phyloP scores from a whole-genome alignment of 192 early-diverging fungal genomes.

The Entomortierella chlamydospora region DNA sequence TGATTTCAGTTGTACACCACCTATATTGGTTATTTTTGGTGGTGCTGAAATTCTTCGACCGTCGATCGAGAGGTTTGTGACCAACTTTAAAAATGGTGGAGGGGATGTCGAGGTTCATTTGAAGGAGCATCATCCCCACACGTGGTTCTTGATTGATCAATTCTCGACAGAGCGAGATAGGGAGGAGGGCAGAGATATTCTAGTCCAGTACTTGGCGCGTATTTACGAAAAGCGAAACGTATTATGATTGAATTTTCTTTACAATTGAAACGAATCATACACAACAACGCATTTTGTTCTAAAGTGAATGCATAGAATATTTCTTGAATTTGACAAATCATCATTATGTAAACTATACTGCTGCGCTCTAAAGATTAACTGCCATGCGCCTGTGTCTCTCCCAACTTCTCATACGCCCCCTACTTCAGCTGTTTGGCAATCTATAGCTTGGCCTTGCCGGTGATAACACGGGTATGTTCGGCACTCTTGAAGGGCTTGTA shows the following conservation, averaged over 20 bases:
- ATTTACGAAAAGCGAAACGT: neutral
- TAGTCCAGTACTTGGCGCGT: neutral
- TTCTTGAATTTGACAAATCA: neutral
- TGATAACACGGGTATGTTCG: conserved; percentile 34
- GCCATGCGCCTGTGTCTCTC: neutral
- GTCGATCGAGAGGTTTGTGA: conserved; percentile 35
- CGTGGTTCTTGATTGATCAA: conserved; percentile 14
- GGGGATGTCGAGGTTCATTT: conserved; percentile 12
- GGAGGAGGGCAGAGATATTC: neutral
- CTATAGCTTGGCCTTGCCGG: conserved; percentile 42
- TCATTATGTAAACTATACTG: neutral
- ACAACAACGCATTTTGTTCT: no score
- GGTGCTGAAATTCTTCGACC: conserved; percentile 28
- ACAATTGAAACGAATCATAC: no score
- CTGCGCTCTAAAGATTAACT: conserved; percentile 1
- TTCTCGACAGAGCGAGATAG: conserved; percentile 14
- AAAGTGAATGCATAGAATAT: no score
- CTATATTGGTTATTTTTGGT: conserved; percentile 13
- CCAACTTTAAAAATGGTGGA: conserved; percentile 6
- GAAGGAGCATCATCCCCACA: conserved; percentile 6
- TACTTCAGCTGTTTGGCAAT: neutral
- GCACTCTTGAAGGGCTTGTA: conserved; percentile 57
- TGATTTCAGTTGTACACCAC: neutral
- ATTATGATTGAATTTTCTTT: no score
- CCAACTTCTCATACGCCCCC: no score